phyloP scores from a whole-genome alignment of 306 rosid species.

The Prunus padus region DNA sequence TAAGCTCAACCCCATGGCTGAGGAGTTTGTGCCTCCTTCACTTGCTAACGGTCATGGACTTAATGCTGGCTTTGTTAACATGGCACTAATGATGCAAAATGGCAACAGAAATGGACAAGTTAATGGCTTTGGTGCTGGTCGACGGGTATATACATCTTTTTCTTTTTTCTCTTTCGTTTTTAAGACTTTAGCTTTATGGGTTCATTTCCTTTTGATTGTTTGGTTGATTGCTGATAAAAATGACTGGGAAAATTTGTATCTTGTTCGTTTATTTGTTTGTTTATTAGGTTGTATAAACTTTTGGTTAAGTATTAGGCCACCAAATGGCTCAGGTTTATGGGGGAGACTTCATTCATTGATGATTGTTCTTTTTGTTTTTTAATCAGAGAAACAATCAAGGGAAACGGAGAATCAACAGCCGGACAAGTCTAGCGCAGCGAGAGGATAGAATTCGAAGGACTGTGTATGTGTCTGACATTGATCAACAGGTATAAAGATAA shows the following conservation, averaged over 20 bases:
- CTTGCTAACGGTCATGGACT: conserved; percentile 29
- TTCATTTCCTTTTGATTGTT: neutral
- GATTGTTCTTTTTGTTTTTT: neutral
- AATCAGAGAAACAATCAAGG: conserved; percentile 40
- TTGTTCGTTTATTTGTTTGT: neutral
- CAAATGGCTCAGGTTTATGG: neutral
- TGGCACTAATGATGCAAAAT: conserved; percentile 18
- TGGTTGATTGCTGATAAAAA: neutral
- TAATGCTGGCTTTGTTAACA: conserved; percentile 25
- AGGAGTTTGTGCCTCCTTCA: conserved; percentile 42
- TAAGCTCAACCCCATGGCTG: conserved; percentile 44
- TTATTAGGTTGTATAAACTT: neutral
- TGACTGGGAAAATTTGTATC: neutral
- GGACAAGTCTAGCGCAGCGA: conserved; percentile 40
- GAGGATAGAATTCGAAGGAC: conserved; percentile 47
- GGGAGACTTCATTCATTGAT: neutral
- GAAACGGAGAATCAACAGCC: conserved; percentile 40
- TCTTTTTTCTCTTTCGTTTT: neutral
- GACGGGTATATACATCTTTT: conserved; percentile 22
- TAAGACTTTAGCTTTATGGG: neutral
- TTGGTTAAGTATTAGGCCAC: conserved; percentile 5
- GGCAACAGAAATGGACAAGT: conserved; percentile 18
- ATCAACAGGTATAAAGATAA: conserved; percentile 36
- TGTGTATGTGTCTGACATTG: conserved; percentile 49
- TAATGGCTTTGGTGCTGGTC: conserved; percentile 23